Evolutionary conservation across 2,329 filamentous ascomycete genomes (phyloP), one percentile per base, ranked within the genome.

Genomic region (Emergomyces orientalis): DNA sequence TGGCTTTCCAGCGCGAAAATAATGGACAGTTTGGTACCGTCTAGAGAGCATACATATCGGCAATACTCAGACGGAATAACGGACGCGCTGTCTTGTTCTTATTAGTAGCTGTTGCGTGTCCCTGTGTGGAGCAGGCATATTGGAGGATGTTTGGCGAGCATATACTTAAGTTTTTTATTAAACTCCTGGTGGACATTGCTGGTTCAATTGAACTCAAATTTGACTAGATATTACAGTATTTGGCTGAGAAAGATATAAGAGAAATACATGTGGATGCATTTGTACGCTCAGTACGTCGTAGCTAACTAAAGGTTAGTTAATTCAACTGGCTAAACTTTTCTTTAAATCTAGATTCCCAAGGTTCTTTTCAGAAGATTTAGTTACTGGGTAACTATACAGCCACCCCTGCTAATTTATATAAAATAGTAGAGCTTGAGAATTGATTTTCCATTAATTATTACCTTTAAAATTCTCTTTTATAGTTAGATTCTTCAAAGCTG

Each of bases 31-130:
- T 61, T 39, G 17, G 25, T 61, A 6, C 60, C 51, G 2, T 55
- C 37, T 25, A 61, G 60, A 25, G 37, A 17, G 39, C 49, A 61
- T 19, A 61, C 51, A 45, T 55, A 61, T 61, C 60, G 34, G 47
- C 60, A 51, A 45, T 55, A 56, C 37, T 61, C 60, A 27, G 60
- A 61, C 32, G 47, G 60, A 45, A 56, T 52, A 43, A 61, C 60
- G 30, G 34, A 45, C 14, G 49, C n/a, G 59, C 59, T 34, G 25
- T 34, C 60, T 61, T 30, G 22, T 30, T 30, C n/a, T 30, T 52
- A 49, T 60, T 37, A 61, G 30, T 32, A 51, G 37, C 19, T 8
- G 22, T 32, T 39, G 32, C 4, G 2, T 13, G 7, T 9, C 39
- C 9, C 8, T 34, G 6, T 9, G 8, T 47, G 45, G n/a, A 22